These are phyloP conservation scores for Eucalyptus paniculata DNA, from an alignment of 345 rosid genomes.

Conservation along the genomic window DNA sequence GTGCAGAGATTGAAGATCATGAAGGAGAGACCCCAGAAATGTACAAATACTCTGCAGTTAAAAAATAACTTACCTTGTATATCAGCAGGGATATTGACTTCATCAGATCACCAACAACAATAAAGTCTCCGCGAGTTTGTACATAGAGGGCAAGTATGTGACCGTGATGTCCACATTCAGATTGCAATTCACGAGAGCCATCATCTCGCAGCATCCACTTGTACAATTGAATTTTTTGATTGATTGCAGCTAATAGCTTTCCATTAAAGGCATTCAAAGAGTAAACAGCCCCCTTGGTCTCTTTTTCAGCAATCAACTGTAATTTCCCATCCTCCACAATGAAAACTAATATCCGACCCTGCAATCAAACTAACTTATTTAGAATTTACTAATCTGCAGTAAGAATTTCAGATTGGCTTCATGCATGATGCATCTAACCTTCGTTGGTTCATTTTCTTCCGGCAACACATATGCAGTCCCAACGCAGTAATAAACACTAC, in stretches of 20 bases:
- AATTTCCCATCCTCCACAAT: constrained; percentile 75
- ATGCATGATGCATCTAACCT: constrained; percentile 25
- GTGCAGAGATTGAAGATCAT: neutral
- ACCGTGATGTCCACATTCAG: constrained; percentile 89
- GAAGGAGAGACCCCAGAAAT: neutral
- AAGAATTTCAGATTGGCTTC: neutral
- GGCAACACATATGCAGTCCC: constrained; percentile 96
- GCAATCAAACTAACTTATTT: neutral
- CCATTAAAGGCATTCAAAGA: constrained; percentile 89
- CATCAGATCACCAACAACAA: constrained; percentile 91
- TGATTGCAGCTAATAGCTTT: constrained; percentile 82
- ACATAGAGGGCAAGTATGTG: constrained; percentile 88
- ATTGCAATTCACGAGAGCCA: constrained; percentile 71
- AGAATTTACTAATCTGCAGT: neutral
- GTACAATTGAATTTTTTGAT: constrained; percentile 83
- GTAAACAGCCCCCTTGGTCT: constrained; percentile 87
- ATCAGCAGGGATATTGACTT: constrained; percentile 83
- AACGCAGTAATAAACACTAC: constrained; percentile 72
- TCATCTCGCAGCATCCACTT: constrained; percentile 96
- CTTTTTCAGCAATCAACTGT: constrained; percentile 85
- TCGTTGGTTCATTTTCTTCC: constrained; percentile 77
- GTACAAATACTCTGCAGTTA: neutral
- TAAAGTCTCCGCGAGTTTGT: constrained; percentile 93
- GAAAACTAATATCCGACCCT: constrained; percentile 93
- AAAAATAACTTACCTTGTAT: constrained; percentile 49